Evolutionary conservation across 2,329 filamentous ascomycete species (phyloP).

Genomic region (Botryotinia globosa): DNA sequence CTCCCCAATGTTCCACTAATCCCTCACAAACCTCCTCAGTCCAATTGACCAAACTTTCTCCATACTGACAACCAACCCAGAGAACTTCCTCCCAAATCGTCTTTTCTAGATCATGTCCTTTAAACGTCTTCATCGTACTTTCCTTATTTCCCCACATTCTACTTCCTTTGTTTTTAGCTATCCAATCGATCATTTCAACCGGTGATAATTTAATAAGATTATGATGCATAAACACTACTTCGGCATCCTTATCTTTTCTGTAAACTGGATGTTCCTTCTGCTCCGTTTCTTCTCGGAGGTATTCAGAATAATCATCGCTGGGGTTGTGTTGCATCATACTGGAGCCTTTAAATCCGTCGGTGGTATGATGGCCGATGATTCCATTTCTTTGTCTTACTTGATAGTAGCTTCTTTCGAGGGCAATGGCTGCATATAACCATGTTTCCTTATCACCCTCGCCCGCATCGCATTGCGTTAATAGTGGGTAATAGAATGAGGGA

Average conservation of each 20-base stretch:
- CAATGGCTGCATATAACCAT: slow-evolving; percentile 46
- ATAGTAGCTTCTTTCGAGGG: slow-evolving; percentile 42
- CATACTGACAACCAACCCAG: slow-evolving; percentile 12
- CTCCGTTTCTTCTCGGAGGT: background rate
- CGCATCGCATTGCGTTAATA: slow-evolving; percentile 44
- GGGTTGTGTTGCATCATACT: slow-evolving; percentile 18
- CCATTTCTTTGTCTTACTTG: slow-evolving; percentile 36
- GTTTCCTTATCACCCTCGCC: slow-evolving; percentile 52
- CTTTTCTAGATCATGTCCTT: slow-evolving; percentile 14
- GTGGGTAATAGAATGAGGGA: slow-evolving; percentile 45
- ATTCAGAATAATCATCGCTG: slow-evolving; percentile 3
- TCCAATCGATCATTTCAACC: slow-evolving; percentile 8
- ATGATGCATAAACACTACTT: slow-evolving; percentile 17
- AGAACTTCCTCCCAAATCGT: slow-evolving; percentile 17
- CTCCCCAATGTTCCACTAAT: slow-evolving; percentile 4
- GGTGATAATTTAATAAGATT: slow-evolving; percentile 17
- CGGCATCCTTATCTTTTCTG: background rate
- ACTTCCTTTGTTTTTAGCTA: background rate
- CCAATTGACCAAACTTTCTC: slow-evolving; percentile 3
- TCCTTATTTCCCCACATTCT: slow-evolving; percentile 18
- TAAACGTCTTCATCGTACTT: background rate
- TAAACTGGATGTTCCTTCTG: background rate
- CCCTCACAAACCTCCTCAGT: slow-evolving; percentile 5
- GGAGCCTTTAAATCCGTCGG: background rate
- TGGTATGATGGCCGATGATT: background rate